Conservation (phyloP, 2,329 filamentous ascomycete genomes). For the Talaromyces sp. region DNA sequence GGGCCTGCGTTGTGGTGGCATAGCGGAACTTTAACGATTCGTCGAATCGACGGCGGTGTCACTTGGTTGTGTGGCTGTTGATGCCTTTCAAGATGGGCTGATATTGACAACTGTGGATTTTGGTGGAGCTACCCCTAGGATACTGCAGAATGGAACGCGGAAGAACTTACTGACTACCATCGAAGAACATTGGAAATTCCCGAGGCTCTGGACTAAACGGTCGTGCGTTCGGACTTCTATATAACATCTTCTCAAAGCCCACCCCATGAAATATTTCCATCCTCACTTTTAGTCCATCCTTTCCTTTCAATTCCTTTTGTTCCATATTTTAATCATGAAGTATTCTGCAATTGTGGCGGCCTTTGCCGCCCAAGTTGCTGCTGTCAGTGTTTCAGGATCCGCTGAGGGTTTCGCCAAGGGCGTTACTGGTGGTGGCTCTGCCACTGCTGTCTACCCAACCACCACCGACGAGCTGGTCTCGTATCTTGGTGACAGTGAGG, state of each 20-base stretch:
- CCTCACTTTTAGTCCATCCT: constrained; percentile 3
- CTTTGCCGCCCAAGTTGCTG: constrained; percentile 23
- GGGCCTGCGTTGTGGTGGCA: too few species aligned
- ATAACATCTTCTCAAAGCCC: constrained; percentile 3
- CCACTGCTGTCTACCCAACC: constrained; percentile 56
- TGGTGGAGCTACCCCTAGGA: not conserved
- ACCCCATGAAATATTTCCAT: not conserved
- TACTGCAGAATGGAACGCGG: too few species aligned
- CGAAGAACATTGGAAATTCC: too few species aligned
- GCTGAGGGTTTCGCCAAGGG: constrained; percentile 56
- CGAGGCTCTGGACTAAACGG: too few species aligned
- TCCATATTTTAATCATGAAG: constrained; percentile 18
- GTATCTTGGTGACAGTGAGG: constrained; percentile 58
- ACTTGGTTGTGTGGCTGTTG: not conserved
- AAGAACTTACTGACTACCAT: too few species aligned
- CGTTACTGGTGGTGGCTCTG: constrained; percentile 63
- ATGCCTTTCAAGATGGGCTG: not conserved
- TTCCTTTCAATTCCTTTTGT: constrained; percentile 4
- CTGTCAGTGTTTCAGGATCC: constrained; percentile 32
- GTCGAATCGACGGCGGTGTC: constrained; percentile 2
- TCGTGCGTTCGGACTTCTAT: not conserved
- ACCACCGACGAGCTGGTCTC: constrained; percentile 60
- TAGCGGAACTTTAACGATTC: not conserved
- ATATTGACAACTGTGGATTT: not conserved
- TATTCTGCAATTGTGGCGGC: constrained; percentile 20